Conservation (phyloP, 2,329 filamentous ascomycete species). For the Stromatinia cepivora region DNA sequence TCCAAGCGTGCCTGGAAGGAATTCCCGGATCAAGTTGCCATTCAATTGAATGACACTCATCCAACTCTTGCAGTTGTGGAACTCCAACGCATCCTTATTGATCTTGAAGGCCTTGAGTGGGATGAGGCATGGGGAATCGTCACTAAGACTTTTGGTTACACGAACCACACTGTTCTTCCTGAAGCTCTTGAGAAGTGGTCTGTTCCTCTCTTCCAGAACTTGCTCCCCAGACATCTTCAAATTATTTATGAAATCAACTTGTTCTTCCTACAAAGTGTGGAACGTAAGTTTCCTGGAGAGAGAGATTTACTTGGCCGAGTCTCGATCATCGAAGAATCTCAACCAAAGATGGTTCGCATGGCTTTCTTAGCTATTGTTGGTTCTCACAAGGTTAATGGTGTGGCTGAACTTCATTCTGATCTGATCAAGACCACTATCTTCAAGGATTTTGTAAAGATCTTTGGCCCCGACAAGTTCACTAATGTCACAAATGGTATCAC, state of each 20-base stretch:
- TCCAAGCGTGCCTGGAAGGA: slow-evolving; percentile 85
- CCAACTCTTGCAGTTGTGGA: slow-evolving; percentile 96
- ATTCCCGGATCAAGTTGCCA: slow-evolving; percentile 92
- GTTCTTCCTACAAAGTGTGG: slow-evolving; percentile 86
- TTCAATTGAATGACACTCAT: slow-evolving; percentile 97
- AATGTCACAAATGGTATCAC: slow-evolving; percentile 99
- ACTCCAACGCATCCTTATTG: slow-evolving; percentile 86
- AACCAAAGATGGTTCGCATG: slow-evolving; percentile 98
- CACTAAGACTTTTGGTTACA: slow-evolving; percentile 83
- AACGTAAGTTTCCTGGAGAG: slow-evolving; percentile 86
- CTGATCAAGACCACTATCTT: slow-evolving; percentile 99
- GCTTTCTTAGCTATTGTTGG: slow-evolving; percentile 92
- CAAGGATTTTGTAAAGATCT: slow-evolving; percentile 96
- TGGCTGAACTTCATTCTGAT: slow-evolving; percentile 95
- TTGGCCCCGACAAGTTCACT: slow-evolving; percentile 94
- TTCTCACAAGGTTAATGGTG: slow-evolving; percentile 98
- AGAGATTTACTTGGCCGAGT: slow-evolving; percentile 81
- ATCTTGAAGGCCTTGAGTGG: slow-evolving; percentile 90
- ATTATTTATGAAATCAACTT: slow-evolving; percentile 99
- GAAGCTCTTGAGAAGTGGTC: slow-evolving; percentile 99
- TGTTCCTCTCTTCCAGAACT: slow-evolving; percentile 85
- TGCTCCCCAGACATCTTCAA: slow-evolving; percentile 90
- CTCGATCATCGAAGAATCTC: slow-evolving; percentile 97
- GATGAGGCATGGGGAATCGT: slow-evolving; percentile 87
- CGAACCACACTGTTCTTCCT: slow-evolving; percentile 96